Base-by-base conservation (phyloP, 306 rosid species). In the Arachis stenosperma region DNA sequence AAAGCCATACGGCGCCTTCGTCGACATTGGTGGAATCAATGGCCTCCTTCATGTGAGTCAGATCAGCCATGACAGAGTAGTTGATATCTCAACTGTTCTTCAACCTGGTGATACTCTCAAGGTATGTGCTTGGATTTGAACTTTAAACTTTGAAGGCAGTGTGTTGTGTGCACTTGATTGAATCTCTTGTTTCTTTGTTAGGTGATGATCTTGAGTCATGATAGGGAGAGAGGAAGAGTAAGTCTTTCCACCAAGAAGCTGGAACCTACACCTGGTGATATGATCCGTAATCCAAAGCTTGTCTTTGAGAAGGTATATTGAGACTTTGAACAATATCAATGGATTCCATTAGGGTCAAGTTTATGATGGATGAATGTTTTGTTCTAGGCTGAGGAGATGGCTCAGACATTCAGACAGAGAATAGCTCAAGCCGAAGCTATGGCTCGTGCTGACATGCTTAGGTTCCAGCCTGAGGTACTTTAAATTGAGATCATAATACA, bases 41-140 rank as follows among this genome's bases (percentile, higher is more conserved):
- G 98, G 98, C 78, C 97, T 94, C 78, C 98, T 94, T 82, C 98
- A 94, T 56, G 97, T 94, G 68, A 94, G 98, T 87, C 98, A 94
- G 84, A 94, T 94, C 76, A 94, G 98, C 78, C 97, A 94, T 73
- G 97, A 94, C 69, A 90, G 97, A 11, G 89, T 94, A 72, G 74
- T 94, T 29, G 98, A 94, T 80, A 89, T 94, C 79, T 87, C 80
- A 8, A 91, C 96, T 1, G 97, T 89, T 81, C 94, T 94, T 82
- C 97, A 91, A 78, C 97, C 98, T 73, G 97, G 99, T 14, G 99
- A 94, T 73, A 80, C 87, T 59, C 90, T 94, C 64, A 94, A 91
- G 96, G 99, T 93, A 7, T 53, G 60, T 58, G 59, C 61, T 17
- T 66, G 17, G 37, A 44, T 67, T 68, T 70, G 72, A 67, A 9